phyloP scores from a whole-genome alignment of 2,329 filamentous ascomycete species.

The Huntiella decipiens region DNA sequence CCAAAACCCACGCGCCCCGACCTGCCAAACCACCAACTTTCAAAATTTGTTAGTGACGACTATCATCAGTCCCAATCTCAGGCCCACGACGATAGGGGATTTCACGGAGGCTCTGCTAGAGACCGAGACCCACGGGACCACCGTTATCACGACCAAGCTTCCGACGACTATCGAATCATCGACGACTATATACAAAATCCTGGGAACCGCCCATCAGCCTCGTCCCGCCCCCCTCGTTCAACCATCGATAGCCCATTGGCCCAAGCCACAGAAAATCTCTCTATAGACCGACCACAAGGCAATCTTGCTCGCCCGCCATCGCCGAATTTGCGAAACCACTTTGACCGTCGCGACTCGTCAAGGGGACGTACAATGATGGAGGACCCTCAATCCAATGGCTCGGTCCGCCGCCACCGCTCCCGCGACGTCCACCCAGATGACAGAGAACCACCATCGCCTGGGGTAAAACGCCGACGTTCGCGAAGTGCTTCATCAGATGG shows the following conservation, averaged over 20 bases:
- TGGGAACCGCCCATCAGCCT: not conserved
- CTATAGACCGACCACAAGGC: not conserved
- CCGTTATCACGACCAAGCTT: no score
- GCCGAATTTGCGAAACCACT: no score
- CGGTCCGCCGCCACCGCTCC: not conserved
- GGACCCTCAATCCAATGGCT: not conserved
- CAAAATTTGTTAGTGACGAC: no score
- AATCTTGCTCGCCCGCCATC: not conserved
- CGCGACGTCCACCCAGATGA: not conserved
- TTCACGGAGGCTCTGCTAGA: no score
- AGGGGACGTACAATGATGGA: constrained; percentile 2
- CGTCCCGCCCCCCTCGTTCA: not conserved
- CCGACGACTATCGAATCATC: no score
- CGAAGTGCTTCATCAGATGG: constrained; percentile 8
- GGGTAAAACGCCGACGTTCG: constrained; percentile 9
- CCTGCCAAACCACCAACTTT: no score
- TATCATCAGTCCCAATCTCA: no score
- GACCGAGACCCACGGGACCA: no score
- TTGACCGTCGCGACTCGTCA: not conserved
- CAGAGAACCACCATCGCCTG: constrained; percentile 7
- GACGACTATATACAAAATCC: no score
- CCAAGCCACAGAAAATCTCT: not conserved
- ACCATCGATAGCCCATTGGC: not conserved
- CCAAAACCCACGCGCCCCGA: constrained; percentile 1
- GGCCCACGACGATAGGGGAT: no score